Conservation (phyloP, 2,329 filamentous ascomycete genomes). For the Verticillium klebahnii region DNA sequence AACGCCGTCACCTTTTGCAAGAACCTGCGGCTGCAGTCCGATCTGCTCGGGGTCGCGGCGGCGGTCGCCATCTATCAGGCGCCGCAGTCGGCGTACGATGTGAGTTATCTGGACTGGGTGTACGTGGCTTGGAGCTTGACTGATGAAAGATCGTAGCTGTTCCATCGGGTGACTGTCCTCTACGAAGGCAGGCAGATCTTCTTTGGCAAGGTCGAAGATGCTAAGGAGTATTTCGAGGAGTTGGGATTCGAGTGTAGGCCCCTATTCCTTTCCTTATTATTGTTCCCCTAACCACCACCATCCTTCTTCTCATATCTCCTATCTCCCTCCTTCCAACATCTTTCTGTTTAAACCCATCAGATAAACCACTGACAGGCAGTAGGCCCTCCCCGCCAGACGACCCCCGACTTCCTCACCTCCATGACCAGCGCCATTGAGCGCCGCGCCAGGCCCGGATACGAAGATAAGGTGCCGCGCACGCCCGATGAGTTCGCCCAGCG, state of each 20-base stretch:
- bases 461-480: slow-evolving; percentile 58
- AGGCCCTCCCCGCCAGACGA: slow-evolving; percentile 45
- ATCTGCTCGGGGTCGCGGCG: slow-evolving; percentile 52
- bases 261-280: fast-evolving
- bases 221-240: slow-evolving; percentile 56
- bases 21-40: slow-evolving; percentile 54
- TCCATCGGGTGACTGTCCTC: slow-evolving; percentile 64
- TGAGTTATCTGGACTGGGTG: neutral
- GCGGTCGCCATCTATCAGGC: slow-evolving; percentile 63
- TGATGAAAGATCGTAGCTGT: slow-evolving; percentile 27
- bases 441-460: slow-evolving; percentile 50
- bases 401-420: slow-evolving; percentile 66
- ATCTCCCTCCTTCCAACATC: neutral
- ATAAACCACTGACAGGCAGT: neutral
- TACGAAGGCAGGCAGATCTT: slow-evolving; percentile 65
- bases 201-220: slow-evolving; percentile 53
- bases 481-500: slow-evolving; percentile 61
- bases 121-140: neutral
- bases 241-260: slow-evolving; percentile 52
- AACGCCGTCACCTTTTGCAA: slow-evolving; percentile 63
- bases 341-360: too few species aligned
- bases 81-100: slow-evolving; percentile 51
- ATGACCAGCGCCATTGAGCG: slow-evolving; percentile 63
- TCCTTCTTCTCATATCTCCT: too few species aligned
- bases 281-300: too few species aligned